Conservation (phyloP, 2,329 filamentous ascomycete species). For the Nemania sp. region DNA sequence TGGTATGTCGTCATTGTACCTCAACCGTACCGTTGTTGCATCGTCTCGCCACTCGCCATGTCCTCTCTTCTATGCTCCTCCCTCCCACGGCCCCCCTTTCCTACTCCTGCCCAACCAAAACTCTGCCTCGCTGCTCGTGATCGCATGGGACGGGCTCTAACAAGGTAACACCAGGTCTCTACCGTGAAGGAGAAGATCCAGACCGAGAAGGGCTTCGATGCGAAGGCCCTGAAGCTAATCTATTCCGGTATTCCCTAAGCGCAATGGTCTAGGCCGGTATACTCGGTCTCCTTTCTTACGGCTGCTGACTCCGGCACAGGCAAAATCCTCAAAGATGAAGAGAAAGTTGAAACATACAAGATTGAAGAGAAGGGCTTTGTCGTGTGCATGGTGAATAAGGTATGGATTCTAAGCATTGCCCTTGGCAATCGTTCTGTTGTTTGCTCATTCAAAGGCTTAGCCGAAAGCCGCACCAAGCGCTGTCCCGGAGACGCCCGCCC, state of each 20-base stretch:
- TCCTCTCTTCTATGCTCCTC: no score
- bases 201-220: constrained; percentile 91
- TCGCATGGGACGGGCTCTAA: constrained; percentile 26
- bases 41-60: constrained; percentile 6
- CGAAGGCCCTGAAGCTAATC: constrained; percentile 90
- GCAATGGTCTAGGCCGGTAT: neutral
- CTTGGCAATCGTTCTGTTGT: constrained; percentile 4
- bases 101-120: constrained; percentile 6
- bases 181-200: constrained; percentile 91
- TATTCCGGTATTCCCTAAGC: constrained; percentile 75
- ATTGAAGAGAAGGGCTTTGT: constrained; percentile 99
- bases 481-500: constrained; percentile 65
- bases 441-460: constrained; percentile 49
- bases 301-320: constrained; percentile 57
- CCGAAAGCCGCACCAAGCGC: constrained; percentile 73
- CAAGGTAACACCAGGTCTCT: constrained; percentile 65
- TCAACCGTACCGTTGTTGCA: constrained; percentile 14
- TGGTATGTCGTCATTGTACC: constrained; percentile 63
- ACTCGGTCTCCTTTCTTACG: neutral
- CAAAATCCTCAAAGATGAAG: constrained; percentile 98
- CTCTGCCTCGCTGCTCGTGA: constrained; percentile 3
- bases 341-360: constrained; percentile 94
- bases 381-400: constrained; percentile 98
- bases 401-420: no score
- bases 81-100: neutral